These are phyloP conservation scores for Corylus heterophylla DNA, from an alignment of 306 rosid genomes.

Conservation along the genomic window DNA sequence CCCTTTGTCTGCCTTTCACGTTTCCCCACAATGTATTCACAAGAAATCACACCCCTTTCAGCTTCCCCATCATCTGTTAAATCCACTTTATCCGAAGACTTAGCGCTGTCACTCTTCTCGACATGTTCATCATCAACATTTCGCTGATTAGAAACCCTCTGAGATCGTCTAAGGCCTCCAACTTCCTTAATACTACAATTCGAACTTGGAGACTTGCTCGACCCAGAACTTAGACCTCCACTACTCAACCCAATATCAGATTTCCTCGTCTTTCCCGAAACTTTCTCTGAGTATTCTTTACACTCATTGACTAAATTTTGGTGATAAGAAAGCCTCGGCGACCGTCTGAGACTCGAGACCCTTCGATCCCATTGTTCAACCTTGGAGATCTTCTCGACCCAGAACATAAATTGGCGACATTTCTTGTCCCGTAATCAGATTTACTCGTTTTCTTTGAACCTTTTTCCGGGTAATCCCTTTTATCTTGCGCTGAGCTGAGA, in stretches of 20 bases:
- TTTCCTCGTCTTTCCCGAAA: constrained; percentile 19
- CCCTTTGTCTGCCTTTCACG: constrained; percentile 7
- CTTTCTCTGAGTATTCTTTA: constrained; percentile 1
- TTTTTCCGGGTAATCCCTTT: constrained; percentile 11
- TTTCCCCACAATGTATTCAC: not conserved
- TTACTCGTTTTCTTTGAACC: constrained; percentile 5
- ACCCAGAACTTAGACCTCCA: constrained; percentile 9
- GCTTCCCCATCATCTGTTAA: constrained; percentile 11
- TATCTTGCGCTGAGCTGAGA: not conserved
- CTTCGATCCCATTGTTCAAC: constrained; percentile 27
- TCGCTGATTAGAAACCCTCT: constrained; percentile 16
- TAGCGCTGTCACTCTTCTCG: not conserved
- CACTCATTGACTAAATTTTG: not conserved
- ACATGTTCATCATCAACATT: not conserved
- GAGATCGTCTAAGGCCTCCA: constrained; percentile 31
- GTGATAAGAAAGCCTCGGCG: constrained; percentile 39
- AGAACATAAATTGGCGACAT: not conserved
- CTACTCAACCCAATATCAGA: not conserved
- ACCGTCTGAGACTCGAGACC: constrained; percentile 38
- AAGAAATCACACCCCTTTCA: constrained; percentile 4
- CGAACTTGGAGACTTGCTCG: constrained; percentile 14
- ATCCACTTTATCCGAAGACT: constrained; percentile 5
- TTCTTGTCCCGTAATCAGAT: constrained; percentile 18
- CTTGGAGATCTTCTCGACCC: constrained; percentile 34
- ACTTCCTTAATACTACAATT: constrained; percentile 11